phyloP scores from a whole-genome alignment of 148 eudicot species.

The Tetragonia tetragonoides region DNA sequence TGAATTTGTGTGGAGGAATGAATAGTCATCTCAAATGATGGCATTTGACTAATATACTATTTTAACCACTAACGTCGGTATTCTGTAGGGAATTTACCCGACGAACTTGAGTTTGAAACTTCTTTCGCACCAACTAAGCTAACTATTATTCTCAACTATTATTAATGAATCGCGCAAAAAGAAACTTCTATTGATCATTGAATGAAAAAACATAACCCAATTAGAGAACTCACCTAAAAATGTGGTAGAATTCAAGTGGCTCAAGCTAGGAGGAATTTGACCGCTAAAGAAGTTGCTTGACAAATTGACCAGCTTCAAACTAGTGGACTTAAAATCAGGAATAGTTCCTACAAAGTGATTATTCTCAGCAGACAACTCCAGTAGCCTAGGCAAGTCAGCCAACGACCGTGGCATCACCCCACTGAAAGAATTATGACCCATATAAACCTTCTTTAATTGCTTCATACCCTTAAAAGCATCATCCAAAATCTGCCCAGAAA shows the following conservation, averaged over 20 bases:
- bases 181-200: too few relatives aligned
- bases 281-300: conserved; percentile 52
- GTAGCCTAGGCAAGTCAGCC: conserved; percentile 39
- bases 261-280: conserved; percentile 46
- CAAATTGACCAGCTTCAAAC: conserved; percentile 33
- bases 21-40: too few relatives aligned
- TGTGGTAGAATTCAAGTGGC: conserved; percentile 29
- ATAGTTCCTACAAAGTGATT: conserved; percentile 55
- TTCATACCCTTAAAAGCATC: conserved; percentile 48
- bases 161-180: too few relatives aligned
- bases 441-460: conserved; percentile 48
- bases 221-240: conserved; percentile 42
- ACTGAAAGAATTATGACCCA: conserved; percentile 43
- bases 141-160: too few relatives aligned
- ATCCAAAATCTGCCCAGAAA: conserved; percentile 43
- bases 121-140: too few relatives aligned
- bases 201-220: neutral
- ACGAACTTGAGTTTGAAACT: too few relatives aligned
- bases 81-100: too few relatives aligned
- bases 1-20: too few relatives aligned
- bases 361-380: conserved; percentile 43
- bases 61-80: too few relatives aligned
- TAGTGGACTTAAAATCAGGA: conserved; percentile 42
- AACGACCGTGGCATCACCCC: conserved; percentile 53
- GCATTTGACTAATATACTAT: too few relatives aligned